A percentile compares a stretch with the other conserved stretches of the same genome.
These are phyloP conservation scores for Cyclocybe cylindracea DNA, from an alignment of 768 basidiomycete genomes.

Conservation along the genomic window DNA sequence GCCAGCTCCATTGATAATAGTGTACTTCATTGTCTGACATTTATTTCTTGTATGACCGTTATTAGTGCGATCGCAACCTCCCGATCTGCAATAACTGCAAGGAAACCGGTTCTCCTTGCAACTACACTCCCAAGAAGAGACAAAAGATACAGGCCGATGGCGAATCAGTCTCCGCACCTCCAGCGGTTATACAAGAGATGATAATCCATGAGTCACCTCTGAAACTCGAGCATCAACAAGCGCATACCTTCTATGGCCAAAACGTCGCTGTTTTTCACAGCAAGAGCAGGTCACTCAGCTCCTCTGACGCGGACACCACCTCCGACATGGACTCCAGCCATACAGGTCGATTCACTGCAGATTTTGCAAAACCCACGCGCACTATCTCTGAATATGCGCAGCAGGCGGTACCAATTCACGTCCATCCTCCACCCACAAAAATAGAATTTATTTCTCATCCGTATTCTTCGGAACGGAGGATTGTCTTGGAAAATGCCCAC, in stretches of 20 bases:
- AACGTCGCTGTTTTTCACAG: constrained; percentile 39
- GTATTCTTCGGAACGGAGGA: constrained; percentile 36
- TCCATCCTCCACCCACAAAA: constrained; percentile 17
- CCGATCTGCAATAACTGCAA: constrained; percentile 72
- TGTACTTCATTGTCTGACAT: neutral
- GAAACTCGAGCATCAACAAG: neutral
- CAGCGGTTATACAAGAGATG: constrained; percentile 2
- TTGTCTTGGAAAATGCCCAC: constrained; percentile 38
- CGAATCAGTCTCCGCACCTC: neutral
- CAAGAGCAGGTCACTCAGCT: constrained; percentile 23
- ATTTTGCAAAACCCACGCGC: constrained; percentile 18
- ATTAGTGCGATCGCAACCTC: constrained; percentile 70
- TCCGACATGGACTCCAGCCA: constrained; percentile 25
- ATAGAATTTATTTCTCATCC: constrained; percentile 48
- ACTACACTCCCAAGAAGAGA: constrained; percentile 74
- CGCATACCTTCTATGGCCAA: constrained; percentile 48
- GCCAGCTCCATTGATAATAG: constrained; percentile 32
- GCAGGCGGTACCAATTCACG: neutral
- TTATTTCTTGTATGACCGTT: neutral
- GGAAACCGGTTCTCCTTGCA: constrained; percentile 55
- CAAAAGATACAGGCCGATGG: constrained; percentile 35
- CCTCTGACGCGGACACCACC: constrained; percentile 20
- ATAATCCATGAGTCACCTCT: neutral
- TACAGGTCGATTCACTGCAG: constrained; percentile 33
- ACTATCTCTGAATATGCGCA: constrained; percentile 12